Evolutionary conservation across 2,329 filamentous ascomycete genomes (phyloP).

Genomic region (Colletotrichum nymphaeae): DNA sequence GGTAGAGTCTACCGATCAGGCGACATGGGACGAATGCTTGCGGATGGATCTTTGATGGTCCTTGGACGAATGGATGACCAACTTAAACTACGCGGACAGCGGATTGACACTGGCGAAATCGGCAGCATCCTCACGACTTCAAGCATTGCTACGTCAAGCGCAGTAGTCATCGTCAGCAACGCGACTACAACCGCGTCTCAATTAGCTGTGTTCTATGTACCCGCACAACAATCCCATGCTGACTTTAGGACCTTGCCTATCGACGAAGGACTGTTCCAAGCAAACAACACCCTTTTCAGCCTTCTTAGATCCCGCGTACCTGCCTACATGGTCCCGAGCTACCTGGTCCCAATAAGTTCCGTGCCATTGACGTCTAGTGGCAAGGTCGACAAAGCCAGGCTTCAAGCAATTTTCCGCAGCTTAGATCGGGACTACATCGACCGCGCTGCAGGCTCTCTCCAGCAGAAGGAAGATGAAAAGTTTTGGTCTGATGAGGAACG

Average conservation of each 20-base stretch:
- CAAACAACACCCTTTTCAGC: conserved; percentile 62
- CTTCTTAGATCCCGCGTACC: conserved; percentile 69
- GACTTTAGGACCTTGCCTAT: conserved; percentile 43
- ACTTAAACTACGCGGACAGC: conserved; percentile 83
- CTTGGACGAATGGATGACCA: conserved; percentile 81
- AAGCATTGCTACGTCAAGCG: conserved; percentile 67
- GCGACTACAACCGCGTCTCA: conserved; percentile 56
- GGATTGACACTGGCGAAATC: conserved; percentile 84
- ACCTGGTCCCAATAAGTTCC: conserved; percentile 74
- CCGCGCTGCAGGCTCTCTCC: conserved; percentile 42
- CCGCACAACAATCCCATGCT: conserved; percentile 40
- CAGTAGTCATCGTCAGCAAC: conserved; percentile 68
- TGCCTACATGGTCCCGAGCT: conserved; percentile 82
- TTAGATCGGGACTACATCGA: conserved; percentile 61
- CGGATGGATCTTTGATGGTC: conserved; percentile 80
- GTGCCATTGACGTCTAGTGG: conserved; percentile 81
- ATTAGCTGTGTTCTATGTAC: conserved; percentile 78
- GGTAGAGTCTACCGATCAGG: conserved; percentile 86
- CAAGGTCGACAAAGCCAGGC: conserved; percentile 73
- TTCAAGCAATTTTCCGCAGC: conserved; percentile 60
- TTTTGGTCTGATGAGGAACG: conserved; percentile 67
- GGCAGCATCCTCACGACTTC: conserved; percentile 69
- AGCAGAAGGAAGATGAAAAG: conserved; percentile 43
- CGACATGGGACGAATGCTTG: conserved; percentile 82
- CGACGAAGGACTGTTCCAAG: conserved; percentile 48